Evolutionary conservation across 23 red algal species (phyloP).

Genomic region (Cyanidioschyzon merolae): DNA sequence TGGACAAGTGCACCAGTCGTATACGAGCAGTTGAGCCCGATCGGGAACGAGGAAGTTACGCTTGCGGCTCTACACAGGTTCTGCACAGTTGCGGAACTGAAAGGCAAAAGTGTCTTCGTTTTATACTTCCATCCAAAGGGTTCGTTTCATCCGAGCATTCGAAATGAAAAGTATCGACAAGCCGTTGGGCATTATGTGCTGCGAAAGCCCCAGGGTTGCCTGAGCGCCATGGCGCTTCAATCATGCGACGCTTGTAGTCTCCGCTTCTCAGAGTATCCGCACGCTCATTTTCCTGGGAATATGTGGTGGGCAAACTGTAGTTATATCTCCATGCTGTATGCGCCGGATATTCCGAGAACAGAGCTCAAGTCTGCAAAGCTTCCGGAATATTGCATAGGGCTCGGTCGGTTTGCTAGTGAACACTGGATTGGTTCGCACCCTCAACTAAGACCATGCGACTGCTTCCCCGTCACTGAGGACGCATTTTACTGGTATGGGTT

Average conservation of each 20-base stretch:
- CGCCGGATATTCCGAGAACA: not conserved
- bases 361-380: not conserved
- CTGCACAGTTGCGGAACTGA: not conserved
- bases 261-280: conserved; percentile 3
- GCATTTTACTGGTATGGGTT: conserved; percentile 17
- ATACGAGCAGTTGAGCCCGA: not conserved
- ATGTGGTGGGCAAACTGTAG: conserved; percentile 16
- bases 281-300: conserved; percentile 8
- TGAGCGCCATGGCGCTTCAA: not conserved
- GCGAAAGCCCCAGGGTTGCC: not conserved
- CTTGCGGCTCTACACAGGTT: not conserved
- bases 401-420: not conserved
- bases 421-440: conserved; percentile 16
- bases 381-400: not conserved
- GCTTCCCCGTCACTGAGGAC: not conserved
- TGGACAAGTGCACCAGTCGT: not conserved
- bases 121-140: conserved; percentile 10
- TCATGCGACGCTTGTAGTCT: not conserved
- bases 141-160: not conserved
- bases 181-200: not conserved
- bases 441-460: conserved; percentile 2
- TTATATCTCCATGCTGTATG: not conserved
- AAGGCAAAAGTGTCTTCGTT: not conserved
- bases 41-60: not conserved
- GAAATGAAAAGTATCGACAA: not conserved